A percentile compares a stretch with the other conserved stretches of the same genome.
Evolutionary conservation across 805 yeast genomes (phyloP).

Genomic region (Pichia ethanolica): DNA sequence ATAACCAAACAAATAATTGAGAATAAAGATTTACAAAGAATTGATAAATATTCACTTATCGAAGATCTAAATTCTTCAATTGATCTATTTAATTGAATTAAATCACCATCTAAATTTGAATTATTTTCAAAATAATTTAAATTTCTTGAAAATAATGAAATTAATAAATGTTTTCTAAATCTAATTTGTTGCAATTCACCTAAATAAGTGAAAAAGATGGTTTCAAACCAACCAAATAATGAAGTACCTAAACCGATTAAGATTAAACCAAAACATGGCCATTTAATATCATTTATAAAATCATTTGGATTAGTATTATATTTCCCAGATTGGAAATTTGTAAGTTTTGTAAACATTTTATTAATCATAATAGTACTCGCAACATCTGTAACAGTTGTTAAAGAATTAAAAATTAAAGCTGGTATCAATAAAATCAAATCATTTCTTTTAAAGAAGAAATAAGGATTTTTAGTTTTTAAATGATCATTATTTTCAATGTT

Average conservation of each 20-base stretch:
- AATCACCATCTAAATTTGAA: slow-evolving; percentile 52
- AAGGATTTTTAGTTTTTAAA: slow-evolving; percentile 11
- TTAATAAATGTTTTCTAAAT: slow-evolving; percentile 42
- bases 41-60: slow-evolving; percentile 57
- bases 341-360: slow-evolving; percentile 43
- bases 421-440: slow-evolving; percentile 20
- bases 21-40: slow-evolving; percentile 45
- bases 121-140: slow-evolving; percentile 59
- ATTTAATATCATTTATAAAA: slow-evolving; percentile 33
- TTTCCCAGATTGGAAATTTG: slow-evolving; percentile 27
- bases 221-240: slow-evolving; percentile 44
- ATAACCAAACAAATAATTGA: slow-evolving; percentile 48
- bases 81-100: slow-evolving; percentile 61
- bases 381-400: slow-evolving; percentile 54
- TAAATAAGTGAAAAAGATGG: slow-evolving; percentile 54
- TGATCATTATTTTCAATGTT: not conserved
- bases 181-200: slow-evolving; percentile 66
- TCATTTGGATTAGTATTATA: slow-evolving; percentile 17
- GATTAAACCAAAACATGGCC: slow-evolving; percentile 31
- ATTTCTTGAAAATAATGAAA: slow-evolving; percentile 37
- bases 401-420: slow-evolving; percentile 28
- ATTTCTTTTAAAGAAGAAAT: slow-evolving; percentile 19
- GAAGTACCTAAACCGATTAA: slow-evolving; percentile 41
- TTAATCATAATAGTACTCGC: slow-evolving; percentile 62
- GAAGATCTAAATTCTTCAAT: slow-evolving; percentile 67